Evolutionary conservation across 495 filamentous ascomycete species (phyloP).

Genomic region (Talaromyces wortmannii): DNA sequence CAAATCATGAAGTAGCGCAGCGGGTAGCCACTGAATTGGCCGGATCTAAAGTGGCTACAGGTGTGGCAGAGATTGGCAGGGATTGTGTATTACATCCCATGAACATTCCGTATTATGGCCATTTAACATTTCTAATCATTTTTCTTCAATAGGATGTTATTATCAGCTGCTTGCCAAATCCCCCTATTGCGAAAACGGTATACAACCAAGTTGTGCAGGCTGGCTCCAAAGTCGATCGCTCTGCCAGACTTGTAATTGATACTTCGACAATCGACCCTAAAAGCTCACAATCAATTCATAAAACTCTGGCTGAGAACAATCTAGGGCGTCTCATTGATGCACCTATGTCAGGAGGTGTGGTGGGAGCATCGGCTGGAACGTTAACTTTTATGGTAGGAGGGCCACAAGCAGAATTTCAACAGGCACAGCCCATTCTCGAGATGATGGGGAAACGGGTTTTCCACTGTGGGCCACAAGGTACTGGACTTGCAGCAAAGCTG

Average conservation of each 20-base stretch:
- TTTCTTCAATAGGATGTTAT: slow-evolving; percentile 52
- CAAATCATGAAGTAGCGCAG: slow-evolving; percentile 54
- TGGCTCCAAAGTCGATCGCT: slow-evolving; percentile 24
- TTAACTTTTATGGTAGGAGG: slow-evolving; percentile 84
- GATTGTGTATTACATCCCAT: slow-evolving; percentile 55
- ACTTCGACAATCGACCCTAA: slow-evolving; percentile 82
- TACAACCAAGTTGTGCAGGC: slow-evolving; percentile 55
- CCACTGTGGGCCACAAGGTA: slow-evolving; percentile 73
- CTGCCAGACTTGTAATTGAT: slow-evolving; percentile 63
- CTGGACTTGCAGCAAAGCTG: slow-evolving; percentile 77
- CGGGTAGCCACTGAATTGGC: slow-evolving; percentile 56
- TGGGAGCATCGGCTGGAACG: slow-evolving; percentile 67
- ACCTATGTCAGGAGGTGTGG: slow-evolving; percentile 76
- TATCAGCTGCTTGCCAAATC: slow-evolving; percentile 75
- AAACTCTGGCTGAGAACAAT: slow-evolving; percentile 46
- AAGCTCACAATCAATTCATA: slow-evolving; percentile 62
- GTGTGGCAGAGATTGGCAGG: slow-evolving; percentile 50
- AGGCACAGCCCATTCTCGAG: slow-evolving; percentile 53
- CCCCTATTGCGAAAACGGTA: slow-evolving; percentile 67
- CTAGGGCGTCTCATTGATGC: slow-evolving; percentile 66
- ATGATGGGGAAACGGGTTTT: slow-evolving; percentile 77
- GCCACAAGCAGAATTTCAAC: slow-evolving; percentile 47
- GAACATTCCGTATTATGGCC: slow-evolving; percentile 50
- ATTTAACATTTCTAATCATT: background rate
- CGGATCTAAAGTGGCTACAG: slow-evolving; percentile 21